Conservation (phyloP, 2,329 filamentous ascomycete species). For the Daldinia sp. region DNA sequence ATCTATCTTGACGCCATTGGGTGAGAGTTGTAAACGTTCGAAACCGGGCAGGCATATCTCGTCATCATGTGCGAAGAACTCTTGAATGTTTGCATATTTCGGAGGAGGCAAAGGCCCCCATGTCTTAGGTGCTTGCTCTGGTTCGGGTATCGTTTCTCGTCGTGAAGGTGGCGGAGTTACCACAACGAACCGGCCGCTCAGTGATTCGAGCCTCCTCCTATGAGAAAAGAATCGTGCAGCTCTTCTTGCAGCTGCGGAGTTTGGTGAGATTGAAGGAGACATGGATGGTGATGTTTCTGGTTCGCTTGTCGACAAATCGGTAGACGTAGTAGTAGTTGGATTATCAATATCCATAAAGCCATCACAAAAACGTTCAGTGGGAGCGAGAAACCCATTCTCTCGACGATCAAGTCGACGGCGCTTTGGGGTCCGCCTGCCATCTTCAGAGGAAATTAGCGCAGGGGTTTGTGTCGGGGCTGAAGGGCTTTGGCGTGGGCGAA, state of each 20-base stretch:
- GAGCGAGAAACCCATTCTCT: background rate
- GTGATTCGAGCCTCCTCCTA: constrained; percentile 7
- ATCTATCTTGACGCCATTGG: constrained; percentile 24
- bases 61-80: constrained; percentile 41
- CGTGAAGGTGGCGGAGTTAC: constrained; percentile 16
- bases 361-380: background rate
- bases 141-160: background rate
- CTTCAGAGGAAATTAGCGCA: constrained; percentile 10
- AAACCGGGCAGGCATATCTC: constrained; percentile 38
- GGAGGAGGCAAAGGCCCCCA: constrained; percentile 23
- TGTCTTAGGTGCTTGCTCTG: background rate
- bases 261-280: constrained; percentile 24
- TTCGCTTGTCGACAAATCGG: background rate
- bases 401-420: constrained; percentile 24
- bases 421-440: constrained; percentile 23
- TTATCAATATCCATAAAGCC: constrained; percentile 31
- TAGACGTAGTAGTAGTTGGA: background rate
- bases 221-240: constrained; percentile 17
- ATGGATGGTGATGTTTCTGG: constrained; percentile 13
- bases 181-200: constrained; percentile 4
- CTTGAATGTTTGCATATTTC: constrained; percentile 30
- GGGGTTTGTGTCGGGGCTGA: background rate
- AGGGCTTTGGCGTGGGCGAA: background rate
- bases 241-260: constrained; percentile 21
- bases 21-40: constrained; percentile 12